Evolutionary conservation across 768 basidiomycete genomes (phyloP).

Genomic region (Mycena maculata): DNA sequence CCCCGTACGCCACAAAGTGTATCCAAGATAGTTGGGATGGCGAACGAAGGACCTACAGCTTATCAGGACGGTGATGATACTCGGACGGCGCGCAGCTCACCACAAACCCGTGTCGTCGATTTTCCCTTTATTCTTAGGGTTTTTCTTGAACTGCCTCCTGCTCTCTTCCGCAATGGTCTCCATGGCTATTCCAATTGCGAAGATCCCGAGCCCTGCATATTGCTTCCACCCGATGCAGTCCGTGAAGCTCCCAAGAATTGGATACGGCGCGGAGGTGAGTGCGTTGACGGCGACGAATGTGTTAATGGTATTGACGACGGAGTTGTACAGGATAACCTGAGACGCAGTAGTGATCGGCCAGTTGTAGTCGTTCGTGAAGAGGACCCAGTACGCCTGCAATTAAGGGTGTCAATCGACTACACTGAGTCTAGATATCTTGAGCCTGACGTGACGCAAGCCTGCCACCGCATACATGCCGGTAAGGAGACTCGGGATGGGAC

Average conservation of each 20-base stretch:
- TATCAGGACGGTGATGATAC: not conserved
- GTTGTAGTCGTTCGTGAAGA: slow-evolving; percentile 17
- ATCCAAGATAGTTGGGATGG: slow-evolving; percentile 42
- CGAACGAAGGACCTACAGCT: slow-evolving; percentile 32
- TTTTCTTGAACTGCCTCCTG: slow-evolving; percentile 40
- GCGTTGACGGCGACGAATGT: slow-evolving; percentile 37
- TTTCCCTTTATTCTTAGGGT: slow-evolving; percentile 39
- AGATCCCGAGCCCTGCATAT: slow-evolving; percentile 33
- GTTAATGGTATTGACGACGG: slow-evolving; percentile 31
- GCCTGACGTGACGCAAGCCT: slow-evolving; percentile 22
- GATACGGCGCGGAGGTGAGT: slow-evolving; percentile 25
- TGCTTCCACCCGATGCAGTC: slow-evolving; percentile 36
- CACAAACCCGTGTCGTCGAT: slow-evolving; percentile 38
- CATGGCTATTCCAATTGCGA: slow-evolving; percentile 29
- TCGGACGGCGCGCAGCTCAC: slow-evolving; percentile 26
- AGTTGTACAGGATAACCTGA: slow-evolving; percentile 31
- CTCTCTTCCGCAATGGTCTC: slow-evolving; percentile 37
- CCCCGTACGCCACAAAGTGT: slow-evolving; percentile 39
- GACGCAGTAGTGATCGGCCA: slow-evolving; percentile 18
- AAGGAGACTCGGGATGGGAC: slow-evolving; percentile 28
- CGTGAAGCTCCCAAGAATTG: slow-evolving; percentile 14
- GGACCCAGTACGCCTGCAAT: slow-evolving; percentile 19
- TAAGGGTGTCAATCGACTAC: not conserved
- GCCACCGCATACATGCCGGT: slow-evolving; percentile 34
- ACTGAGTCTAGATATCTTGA: not conserved